These are phyloP conservation scores for Trichoderma asperellum DNA, from an alignment of 2,329 filamentous ascomycete species.

Conservation along the genomic window DNA sequence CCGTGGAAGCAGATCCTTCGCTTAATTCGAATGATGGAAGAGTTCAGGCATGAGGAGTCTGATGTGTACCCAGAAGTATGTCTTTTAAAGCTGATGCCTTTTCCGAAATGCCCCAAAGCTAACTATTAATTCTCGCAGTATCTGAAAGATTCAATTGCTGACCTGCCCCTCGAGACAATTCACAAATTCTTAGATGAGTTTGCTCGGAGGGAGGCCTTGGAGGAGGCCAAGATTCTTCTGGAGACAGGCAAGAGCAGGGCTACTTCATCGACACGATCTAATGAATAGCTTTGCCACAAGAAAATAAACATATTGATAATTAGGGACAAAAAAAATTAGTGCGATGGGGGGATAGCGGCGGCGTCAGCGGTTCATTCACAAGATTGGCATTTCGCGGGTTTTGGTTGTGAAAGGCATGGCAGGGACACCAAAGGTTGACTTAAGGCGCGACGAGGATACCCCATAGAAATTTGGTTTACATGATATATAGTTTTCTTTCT, in stretches of 20 bases:
- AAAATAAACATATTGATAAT: neutral
- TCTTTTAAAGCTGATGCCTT: neutral
- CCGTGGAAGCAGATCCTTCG: slow-evolving; percentile 24
- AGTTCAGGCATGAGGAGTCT: slow-evolving; percentile 18
- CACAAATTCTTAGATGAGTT: slow-evolving; percentile 25
- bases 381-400: slow-evolving; percentile 22
- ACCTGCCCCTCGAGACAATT: slow-evolving; percentile 19
- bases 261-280: slow-evolving; percentile 20
- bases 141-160: slow-evolving; percentile 15
- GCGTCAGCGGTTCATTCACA: slow-evolving; percentile 25
- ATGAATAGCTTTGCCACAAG: slow-evolving; percentile 3
- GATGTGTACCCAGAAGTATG: slow-evolving; percentile 1
- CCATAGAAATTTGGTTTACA: slow-evolving; percentile 18
- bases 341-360: slow-evolving; percentile 7
- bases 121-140: neutral
- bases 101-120: neutral
- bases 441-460: slow-evolving; percentile 23
- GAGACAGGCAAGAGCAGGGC: slow-evolving; percentile 24
- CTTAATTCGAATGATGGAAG: slow-evolving; percentile 20
- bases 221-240: slow-evolving; percentile 18
- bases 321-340: neutral
- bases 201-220: slow-evolving; percentile 15
- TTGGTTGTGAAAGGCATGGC: slow-evolving; percentile 24
- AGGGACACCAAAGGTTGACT: slow-evolving; percentile 23
- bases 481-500: neutral